Evolutionary conservation across 2,329 filamentous ascomycete species (phyloP), one percentile per base, ranked within the genome.

Genomic region (Acarospora socialis): DNA sequence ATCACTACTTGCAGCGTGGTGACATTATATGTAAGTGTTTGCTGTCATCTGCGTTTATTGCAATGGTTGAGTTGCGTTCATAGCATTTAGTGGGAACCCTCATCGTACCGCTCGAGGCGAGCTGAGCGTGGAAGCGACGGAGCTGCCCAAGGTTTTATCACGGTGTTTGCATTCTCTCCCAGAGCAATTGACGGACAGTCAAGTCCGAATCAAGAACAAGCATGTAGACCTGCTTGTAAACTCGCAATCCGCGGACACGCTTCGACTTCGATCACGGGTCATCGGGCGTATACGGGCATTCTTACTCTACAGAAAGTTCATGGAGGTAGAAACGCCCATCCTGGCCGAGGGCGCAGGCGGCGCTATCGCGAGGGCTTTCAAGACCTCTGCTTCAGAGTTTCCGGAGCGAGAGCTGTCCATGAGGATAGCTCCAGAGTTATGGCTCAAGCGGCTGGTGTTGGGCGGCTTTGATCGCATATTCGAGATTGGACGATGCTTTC

Each of bases 251-350:
- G 62, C 73, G 8, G 74, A 90, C 47, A 72, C 75, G 2, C 60
- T 95, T 30, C 69, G 76, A 19, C 64, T 90, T 15, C 75, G 87
- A 21, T 76, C 83, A 1, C 61, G 73, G 21, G 70, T 95, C 37
- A 75, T 83, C 41, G 73, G 76, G 36, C 70, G 72, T 42, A 65
- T 95, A 42, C 74, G 83, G 21, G 66, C 72, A 31, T 82, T 79
- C 51, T 72, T 95, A 34, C 63, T 81, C 37, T 63, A 72, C 6
- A 65, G 70, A 27, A 67, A 69, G 4, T 94, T 94, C 48, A 61
- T 84, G 33, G 86, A 94, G 56, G 84, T 95, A 28, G 81, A 80
- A 45, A 98, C 90, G 0, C 90, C 90, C 1, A 82, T 95, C 35
- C 65, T 98, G 32, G 77, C 81, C 5, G 73, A 77, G 28, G 70